Conservation (phyloP, 345 rosid species). For the Euphorbia pulcherrima region DNA sequence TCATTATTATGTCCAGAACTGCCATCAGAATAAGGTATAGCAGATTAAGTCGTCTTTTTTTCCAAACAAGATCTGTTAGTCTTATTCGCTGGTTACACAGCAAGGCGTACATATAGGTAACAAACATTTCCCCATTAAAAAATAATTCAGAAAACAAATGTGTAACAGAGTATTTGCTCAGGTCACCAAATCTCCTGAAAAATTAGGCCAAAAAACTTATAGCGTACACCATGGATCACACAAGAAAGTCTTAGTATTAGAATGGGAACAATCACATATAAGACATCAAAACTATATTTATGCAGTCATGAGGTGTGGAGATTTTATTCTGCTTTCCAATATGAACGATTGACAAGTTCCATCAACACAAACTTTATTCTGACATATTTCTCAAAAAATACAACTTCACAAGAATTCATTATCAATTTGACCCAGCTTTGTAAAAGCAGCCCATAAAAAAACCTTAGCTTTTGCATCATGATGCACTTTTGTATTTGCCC, state of each 20-base stretch:
- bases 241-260: neutral
- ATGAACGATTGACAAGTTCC: neutral
- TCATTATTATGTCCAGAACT: slow-evolving; percentile 42
- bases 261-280: neutral
- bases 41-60: slow-evolving; percentile 3
- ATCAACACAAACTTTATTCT: neutral
- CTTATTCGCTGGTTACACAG: neutral
- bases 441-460: neutral
- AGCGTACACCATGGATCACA: neutral
- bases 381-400: neutral
- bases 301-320: neutral
- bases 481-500: neutral
- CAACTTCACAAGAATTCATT: neutral
- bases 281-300: neutral
- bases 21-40: slow-evolving; percentile 23
- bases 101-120: neutral
- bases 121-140: neutral
- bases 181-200: neutral
- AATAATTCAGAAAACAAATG: neutral
- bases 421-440: neutral
- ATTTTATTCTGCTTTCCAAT: neutral
- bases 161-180: neutral
- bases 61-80: neutral
- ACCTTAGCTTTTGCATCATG: neutral
- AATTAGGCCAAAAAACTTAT: neutral